Base-by-base conservation (phyloP, 2,329 filamentous ascomycete species). In the Ophiocordyceps australis region DNA sequence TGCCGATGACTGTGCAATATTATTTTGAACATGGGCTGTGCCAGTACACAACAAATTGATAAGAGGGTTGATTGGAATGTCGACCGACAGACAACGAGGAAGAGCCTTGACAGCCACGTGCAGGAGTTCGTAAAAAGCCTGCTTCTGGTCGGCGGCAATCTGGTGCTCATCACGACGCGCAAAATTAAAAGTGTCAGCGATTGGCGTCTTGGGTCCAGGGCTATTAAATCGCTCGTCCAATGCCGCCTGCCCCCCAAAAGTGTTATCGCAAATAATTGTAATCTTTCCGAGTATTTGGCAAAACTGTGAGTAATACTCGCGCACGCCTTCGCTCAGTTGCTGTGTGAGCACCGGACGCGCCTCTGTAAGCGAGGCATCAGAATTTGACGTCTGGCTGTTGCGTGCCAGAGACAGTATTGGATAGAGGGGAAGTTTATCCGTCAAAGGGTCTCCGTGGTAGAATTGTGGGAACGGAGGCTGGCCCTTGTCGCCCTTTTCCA, bases 231-330 rank as follows among this genome's bases (percentile, higher is more conserved):
- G 95, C 48, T 98, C 91, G 42, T 98, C 89, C 24, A 95, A 52
- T 0, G 82, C 81, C 17, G 86, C 89, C 53, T 98, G 89, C 1
- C 89, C 89, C 26, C 89, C 91, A 53, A 98, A 98, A 0, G 86
- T 79, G 39, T 93, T 89, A 47, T 98, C 89, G 49, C 89, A 98
- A 18, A 95, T 75, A 23, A 95, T 78, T 3, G 85, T 93, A 29
- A 98, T 91, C 45, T 93, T 91, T 15, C 86, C 89, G 7, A 98
- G 57, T 14, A 98, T 86, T 45, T 93, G 82, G 44, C 86, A 95
- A 39, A 98, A 98, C 27, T 77, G 76, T 28, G 74, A 62, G 47
- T 95, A 94, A 43, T 82, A 89, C 22, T 89, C 80, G 40, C 74
- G 76, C 1, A 81, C 74, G 14, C 72, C 70, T 20, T 92, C 82